These are phyloP conservation scores for Trametes cingulata DNA, from an alignment of 768 basidiomycete species.

Conservation along the genomic window DNA sequence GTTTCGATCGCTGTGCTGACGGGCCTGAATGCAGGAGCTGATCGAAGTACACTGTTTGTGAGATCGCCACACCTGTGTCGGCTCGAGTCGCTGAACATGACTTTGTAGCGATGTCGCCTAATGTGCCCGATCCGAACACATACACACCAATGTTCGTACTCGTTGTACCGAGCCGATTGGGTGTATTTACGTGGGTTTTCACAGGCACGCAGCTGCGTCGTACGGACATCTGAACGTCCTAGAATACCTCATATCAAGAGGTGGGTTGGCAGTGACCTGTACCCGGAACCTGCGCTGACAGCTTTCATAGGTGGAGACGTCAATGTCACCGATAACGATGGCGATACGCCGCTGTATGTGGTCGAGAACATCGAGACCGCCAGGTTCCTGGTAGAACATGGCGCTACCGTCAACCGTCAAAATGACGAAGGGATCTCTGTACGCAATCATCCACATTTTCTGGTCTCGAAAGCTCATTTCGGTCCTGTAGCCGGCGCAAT, in stretches of 20 bases:
- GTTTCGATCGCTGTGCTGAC: not conserved
- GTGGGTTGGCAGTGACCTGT: slow-evolving; percentile 36
- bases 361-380: slow-evolving; percentile 84
- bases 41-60: slow-evolving; percentile 52
- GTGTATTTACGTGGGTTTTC: not conserved
- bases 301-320: slow-evolving; percentile 71
- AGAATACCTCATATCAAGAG: slow-evolving; percentile 74
- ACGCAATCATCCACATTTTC: too few species aligned
- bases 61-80: slow-evolving; percentile 6
- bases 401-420: slow-evolving; percentile 59
- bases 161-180: not conserved
- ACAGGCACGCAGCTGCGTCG: slow-evolving; percentile 91
- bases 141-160: slow-evolving; percentile 76
- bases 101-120: slow-evolving; percentile 57
- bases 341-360: slow-evolving; percentile 90
- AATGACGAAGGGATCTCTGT: slow-evolving; percentile 81
- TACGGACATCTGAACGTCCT: slow-evolving; percentile 80
- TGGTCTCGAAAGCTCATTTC: too few species aligned
- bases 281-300: not conserved
- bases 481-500: slow-evolving; percentile 59
- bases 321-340: slow-evolving; percentile 82
- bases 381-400: slow-evolving; percentile 73
- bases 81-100: slow-evolving; percentile 2
- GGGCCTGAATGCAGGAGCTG: slow-evolving; percentile 46
- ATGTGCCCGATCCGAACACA: slow-evolving; percentile 66